Evolutionary conservation across 441 rosid species (phyloP).

Genomic region (Lepidium campestre): DNA sequence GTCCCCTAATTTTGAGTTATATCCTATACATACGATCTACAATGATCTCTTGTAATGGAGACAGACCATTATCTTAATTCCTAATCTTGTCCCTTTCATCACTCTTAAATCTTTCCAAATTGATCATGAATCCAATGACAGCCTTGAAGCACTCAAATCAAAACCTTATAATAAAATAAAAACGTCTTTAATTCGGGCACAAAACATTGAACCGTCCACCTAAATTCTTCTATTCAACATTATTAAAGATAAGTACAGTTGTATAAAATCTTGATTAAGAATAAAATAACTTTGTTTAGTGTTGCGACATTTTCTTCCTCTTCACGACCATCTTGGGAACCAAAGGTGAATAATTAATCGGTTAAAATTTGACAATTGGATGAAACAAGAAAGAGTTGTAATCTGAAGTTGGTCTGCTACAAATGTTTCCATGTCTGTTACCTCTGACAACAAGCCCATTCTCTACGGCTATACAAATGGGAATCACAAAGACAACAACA

Average conservation of each 20-base stretch:
- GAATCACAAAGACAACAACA: constrained; percentile 14
- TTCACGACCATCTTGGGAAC: constrained; percentile 20
- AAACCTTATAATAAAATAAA: not conserved
- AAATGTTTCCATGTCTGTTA: constrained; percentile 28
- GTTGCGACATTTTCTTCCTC: not conserved
- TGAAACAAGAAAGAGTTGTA: constrained; percentile 15
- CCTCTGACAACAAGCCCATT: constrained; percentile 29
- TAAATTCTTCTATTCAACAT: constrained; percentile 11
- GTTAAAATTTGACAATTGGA: not conserved
- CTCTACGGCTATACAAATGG: constrained; percentile 1
- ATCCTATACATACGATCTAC: not conserved
- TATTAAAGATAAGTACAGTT: not conserved
- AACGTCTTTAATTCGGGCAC: not conserved
- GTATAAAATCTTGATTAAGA: not conserved
- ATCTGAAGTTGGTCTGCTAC: constrained; percentile 9
- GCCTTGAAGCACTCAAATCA: constrained; percentile 9
- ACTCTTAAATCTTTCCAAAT: not conserved
- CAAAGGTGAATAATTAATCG: not conserved
- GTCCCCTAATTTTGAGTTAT: not conserved
- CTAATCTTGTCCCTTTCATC: constrained; percentile 15
- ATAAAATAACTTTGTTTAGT: not conserved
- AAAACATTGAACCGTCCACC: constrained; percentile 26
- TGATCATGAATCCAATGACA: constrained; percentile 19
- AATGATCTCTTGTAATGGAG: not conserved
- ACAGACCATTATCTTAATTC: constrained; percentile 14